Evolutionary conservation across 805 yeast species (phyloP), one percentile per base, ranked within the genome.

Genomic region (Nakazawaea populi): DNA sequence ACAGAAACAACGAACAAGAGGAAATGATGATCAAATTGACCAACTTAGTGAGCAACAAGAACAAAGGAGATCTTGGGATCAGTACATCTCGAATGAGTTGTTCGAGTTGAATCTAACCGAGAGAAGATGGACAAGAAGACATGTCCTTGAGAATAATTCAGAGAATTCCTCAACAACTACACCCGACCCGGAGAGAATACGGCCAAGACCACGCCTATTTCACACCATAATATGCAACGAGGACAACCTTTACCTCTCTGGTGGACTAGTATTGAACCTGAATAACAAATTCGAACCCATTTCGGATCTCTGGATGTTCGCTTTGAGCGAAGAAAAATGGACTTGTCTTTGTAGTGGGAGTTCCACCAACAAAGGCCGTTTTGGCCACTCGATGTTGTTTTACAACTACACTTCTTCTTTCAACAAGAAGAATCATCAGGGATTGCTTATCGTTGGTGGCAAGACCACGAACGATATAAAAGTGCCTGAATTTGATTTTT

Each of bases 291-390:
- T 76, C 12, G 60, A 63, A 10, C 79, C 87, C 0, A 62, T 75
- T 5, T 83, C 83, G 57, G 94, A 87, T 57, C 64, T 85, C 29
- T 87, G 94, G 92, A 75, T 76, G 57, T 80, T 83, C 56, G 77
- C 83, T 60, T 62, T 83, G 40, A 73, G 71, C 38, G 66, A 76
- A 4, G 71, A 69, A 47, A 62, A 63, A 9, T 87, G 94, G 92
- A 60, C 60, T 1, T 71, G 80, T 45, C 59, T 84, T 3, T 73
- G 72, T 45, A 73, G 71, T 53, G 76, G 75, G 28, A 65, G 65
- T 6, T 9, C 51, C 10, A 61, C 57, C 29, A 60, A 51, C 1
- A 59, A 68, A 4, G 63, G 65, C 14, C 68, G 90, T 50, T 85
- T 67, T 59, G 75, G 77, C 52, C 88, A 82, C 59, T 69, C 77